Base-by-base conservation (phyloP, 1,139 yeast species). In the Taphrina pruni region DNA sequence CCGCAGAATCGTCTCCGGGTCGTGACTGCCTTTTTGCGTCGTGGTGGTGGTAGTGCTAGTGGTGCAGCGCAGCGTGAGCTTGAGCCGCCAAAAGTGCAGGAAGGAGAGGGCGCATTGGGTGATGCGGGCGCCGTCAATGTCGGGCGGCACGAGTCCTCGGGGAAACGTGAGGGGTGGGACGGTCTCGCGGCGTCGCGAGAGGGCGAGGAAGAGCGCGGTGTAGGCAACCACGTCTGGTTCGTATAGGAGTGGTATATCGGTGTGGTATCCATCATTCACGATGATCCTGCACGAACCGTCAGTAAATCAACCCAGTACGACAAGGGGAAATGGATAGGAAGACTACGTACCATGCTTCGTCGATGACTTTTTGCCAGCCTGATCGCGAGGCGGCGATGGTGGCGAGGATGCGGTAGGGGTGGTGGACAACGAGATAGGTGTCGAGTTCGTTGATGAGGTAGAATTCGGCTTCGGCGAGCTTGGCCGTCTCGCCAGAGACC, bases 401-500 rank as follows among this genome's bases (percentile, higher is more conserved):
- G 36, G 32, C 21, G 60, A 64, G 54, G 26, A 55, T 50, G 14
- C 67, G 83, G 78, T 94, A 94, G 0, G 99, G 98, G 77, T 94
- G 98, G 76, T 92, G 94, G 1, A 93, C 85, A 36, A 93, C 83
- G 72, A 94, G 79, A 75, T 85, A 90, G 73, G 92, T 86, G 71
- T 90, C 91, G 80, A 94, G 83, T 77, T 93, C 98, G 76, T 92
- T 97, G 50, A 94, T 88, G 65, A 94, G 78, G 76, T 94, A 94
- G 77, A 94, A 94, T 79, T 94, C 99, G 79, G 95, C 90, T 76
- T 94, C 99, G 0, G 98, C 97, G n/a, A 94, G 82, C 75, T 90
- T 90, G 51, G 97, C 88, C 32, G 93, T 86, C 77, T 94, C 99
- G 70, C 90, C 92, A 0, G 97, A 96, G 45, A 94, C 88, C 76